Evolutionary conservation across 2,329 filamentous ascomycete genomes (phyloP).

Genomic region (Colletotrichum navitas): DNA sequence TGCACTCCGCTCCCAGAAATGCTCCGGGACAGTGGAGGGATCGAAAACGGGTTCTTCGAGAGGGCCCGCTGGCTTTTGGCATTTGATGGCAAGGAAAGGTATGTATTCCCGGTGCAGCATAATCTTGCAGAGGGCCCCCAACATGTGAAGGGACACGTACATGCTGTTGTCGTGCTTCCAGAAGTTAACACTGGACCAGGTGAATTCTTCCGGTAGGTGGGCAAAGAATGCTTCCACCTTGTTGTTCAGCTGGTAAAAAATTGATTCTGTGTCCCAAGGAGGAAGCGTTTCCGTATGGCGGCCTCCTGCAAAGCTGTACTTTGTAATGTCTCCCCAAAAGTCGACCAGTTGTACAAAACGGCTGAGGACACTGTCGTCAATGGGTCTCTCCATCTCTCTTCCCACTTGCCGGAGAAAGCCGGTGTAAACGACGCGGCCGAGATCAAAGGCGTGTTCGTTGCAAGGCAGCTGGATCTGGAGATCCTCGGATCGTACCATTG

Average conservation of each 20-base stretch:
- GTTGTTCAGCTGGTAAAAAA: constrained; percentile 65
- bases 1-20: constrained; percentile 74
- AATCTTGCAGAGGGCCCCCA: constrained; percentile 74
- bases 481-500: constrained; percentile 70
- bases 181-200: constrained; percentile 71
- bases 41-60: constrained; percentile 70
- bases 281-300: constrained; percentile 62
- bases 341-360: constrained; percentile 70
- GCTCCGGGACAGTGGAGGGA: constrained; percentile 59
- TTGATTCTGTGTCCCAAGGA: constrained; percentile 70
- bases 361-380: constrained; percentile 62
- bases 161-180: constrained; percentile 75
- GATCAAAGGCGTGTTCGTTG: constrained; percentile 73
- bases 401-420: constrained; percentile 57
- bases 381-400: constrained; percentile 41
- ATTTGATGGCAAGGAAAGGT: constrained; percentile 73
- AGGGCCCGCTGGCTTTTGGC: constrained; percentile 63
- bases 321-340: constrained; percentile 70
- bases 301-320: constrained; percentile 65
- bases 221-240: constrained; percentile 66
- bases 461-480: constrained; percentile 76
- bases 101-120: constrained; percentile 78
- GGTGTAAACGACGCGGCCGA: constrained; percentile 69
- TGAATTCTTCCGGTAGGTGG: constrained; percentile 46
- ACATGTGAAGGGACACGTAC: constrained; percentile 76